Evolutionary conservation across 495 filamentous ascomycete species (phyloP).

Genomic region (Penicillium lividum): DNA sequence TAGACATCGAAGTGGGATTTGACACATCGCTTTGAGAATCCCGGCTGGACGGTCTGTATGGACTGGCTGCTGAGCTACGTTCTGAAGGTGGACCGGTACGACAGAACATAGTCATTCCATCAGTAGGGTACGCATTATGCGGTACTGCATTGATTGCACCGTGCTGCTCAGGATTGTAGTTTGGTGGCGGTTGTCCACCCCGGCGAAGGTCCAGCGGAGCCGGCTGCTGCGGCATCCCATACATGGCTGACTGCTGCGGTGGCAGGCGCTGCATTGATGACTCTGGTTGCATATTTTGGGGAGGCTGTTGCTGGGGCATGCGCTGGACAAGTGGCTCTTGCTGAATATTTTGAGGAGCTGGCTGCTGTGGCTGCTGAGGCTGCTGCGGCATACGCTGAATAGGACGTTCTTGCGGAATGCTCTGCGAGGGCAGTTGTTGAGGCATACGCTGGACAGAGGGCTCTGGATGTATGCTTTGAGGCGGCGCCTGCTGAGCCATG

Average conservation of each 20-base stretch:
- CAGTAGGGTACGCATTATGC: conserved; percentile 91
- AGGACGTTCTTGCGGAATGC: conserved; percentile 6
- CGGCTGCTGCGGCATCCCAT: conserved; percentile 37
- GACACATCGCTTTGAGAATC: conserved; percentile 92
- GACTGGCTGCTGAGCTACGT: conserved; percentile 71
- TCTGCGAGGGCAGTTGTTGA: conserved; percentile 5
- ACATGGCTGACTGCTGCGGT: neutral
- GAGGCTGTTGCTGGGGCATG: neutral
- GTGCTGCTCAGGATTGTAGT: conserved; percentile 58
- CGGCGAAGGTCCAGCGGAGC: conserved; percentile 52
- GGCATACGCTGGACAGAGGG: conserved; percentile 4
- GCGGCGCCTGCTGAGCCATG: neutral
- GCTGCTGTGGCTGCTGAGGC: neutral
- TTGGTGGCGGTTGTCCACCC: conserved; percentile 49
- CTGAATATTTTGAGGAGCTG: conserved; percentile 5
- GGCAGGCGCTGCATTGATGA: conserved; percentile 2
- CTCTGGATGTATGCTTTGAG: conserved; percentile 5
- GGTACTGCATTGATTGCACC: conserved; percentile 70
- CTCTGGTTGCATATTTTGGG: conserved; percentile 10
- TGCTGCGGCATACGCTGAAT: conserved; percentile 1
- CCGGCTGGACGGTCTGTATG: conserved; percentile 79
- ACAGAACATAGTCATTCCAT: conserved; percentile 99
- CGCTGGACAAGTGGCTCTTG: conserved; percentile 6
- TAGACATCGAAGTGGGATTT: conserved; percentile 87
- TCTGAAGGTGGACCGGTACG: conserved; percentile 83